phyloP scores from a whole-genome alignment of 345 rosid species.

The Geranium brycei region DNA sequence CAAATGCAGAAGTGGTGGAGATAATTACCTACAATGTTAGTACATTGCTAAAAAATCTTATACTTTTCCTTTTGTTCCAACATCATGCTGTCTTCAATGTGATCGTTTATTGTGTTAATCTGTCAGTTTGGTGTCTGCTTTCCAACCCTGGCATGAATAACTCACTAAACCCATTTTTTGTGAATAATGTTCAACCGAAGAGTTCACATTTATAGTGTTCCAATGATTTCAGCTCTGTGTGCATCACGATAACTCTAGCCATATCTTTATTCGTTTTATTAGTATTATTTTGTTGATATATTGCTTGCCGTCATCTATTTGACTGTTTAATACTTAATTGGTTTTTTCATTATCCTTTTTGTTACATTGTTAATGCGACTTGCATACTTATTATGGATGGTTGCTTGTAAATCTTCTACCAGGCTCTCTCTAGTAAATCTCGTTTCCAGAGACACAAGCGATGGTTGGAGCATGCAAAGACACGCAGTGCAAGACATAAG shows the following conservation, averaged over 20 bases:
- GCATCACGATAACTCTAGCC: neutral
- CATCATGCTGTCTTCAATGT: neutral
- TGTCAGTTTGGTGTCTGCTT: neutral
- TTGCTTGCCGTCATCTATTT: too few species aligned
- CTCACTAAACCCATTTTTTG: neutral
- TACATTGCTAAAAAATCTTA: conserved; percentile 9
- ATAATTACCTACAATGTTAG: conserved; percentile 83
- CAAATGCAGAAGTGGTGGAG: conserved; percentile 97
- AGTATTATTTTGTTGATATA: too few species aligned
- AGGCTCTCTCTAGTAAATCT: conserved; percentile 90
- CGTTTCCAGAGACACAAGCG: conserved; percentile 81
- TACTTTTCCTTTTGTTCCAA: neutral
- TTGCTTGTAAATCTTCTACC: conserved; percentile 13
- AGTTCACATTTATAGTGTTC: neutral
- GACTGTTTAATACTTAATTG: too few species aligned
- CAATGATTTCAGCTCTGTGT: neutral
- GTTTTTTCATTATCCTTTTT: too few species aligned
- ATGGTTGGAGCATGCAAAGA: conserved; percentile 90
- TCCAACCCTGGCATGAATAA: neutral
- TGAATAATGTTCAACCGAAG: neutral
- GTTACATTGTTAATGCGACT: too few species aligned
- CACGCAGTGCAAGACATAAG: conserved; percentile 90
- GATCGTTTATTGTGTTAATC: neutral
- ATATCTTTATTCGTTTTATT: too few species aligned
- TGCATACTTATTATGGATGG: too few species aligned